Conservation (phyloP, 805 yeast species). For the Pichia ethanolica region DNA sequence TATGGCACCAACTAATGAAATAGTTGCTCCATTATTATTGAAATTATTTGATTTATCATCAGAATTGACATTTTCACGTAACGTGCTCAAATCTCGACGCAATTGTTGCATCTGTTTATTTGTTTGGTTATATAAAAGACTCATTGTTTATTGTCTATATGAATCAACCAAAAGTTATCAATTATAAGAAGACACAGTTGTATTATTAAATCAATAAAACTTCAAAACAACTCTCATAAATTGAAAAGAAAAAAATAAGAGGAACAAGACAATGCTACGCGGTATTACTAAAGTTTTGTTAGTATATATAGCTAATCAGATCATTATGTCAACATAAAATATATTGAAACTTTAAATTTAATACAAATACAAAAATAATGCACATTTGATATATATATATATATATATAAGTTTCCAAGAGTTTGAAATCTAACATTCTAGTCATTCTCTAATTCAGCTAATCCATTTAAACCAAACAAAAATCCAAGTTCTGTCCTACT, state of each 20-base stretch:
- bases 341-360: too few species aligned
- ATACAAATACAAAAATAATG: not conserved
- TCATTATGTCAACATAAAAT: too few species aligned
- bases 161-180: too few species aligned
- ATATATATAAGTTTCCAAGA: too few species aligned
- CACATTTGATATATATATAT: too few species aligned
- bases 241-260: too few species aligned
- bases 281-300: too few species aligned
- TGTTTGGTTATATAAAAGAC: slow-evolving; percentile 85
- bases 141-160: slow-evolving; percentile 32
- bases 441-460: slow-evolving; percentile 18
- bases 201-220: too few species aligned
- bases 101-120: slow-evolving; percentile 73
- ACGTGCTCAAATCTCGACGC: slow-evolving; percentile 56
- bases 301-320: too few species aligned
- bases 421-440: not conserved
- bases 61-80: slow-evolving; percentile 57
- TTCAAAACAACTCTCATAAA: too few species aligned
- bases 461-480: slow-evolving; percentile 50
- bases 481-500: slow-evolving; percentile 66
- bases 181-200: too few species aligned
- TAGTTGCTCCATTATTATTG: slow-evolving; percentile 31
- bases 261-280: too few species aligned
- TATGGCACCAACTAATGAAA: slow-evolving; percentile 54
- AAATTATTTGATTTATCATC: slow-evolving; percentile 25